phyloP scores from a whole-genome alignment of 73 alveolate species.

The Symbiodinium natans region DNA sequence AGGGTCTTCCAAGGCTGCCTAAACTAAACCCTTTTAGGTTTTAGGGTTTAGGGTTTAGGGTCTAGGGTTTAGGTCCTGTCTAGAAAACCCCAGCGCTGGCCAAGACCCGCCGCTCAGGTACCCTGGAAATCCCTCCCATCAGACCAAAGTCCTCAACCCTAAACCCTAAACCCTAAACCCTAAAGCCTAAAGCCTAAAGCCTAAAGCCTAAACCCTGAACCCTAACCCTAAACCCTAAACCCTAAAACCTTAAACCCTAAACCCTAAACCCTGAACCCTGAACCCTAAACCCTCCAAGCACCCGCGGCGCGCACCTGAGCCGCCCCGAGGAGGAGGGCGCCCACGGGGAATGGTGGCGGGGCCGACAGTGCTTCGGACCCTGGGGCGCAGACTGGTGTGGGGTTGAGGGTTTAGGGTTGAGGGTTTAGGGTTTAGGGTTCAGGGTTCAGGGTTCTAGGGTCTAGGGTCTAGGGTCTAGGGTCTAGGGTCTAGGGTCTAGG shows the following conservation, averaged over 20 bases:
- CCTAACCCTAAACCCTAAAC: neutral
- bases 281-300: neutral
- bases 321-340: neutral
- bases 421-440: neutral
- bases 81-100: no score
- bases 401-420: no score
- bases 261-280: neutral
- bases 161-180: neutral
- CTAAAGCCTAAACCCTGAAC: neutral
- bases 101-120: no score
- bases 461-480: no score
- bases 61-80: no score
- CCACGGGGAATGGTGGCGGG: neutral
- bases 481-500: no score
- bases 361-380: neutral
- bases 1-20: no score
- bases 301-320: no score
- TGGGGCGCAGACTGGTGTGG: no score
- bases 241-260: neutral
- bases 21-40: no score
- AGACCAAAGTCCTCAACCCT: neutral
- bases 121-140: no score
- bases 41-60: neutral
- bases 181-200: neutral
- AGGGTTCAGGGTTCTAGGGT: no score